Conservation (phyloP, 805 yeast species). For the Wickerhamomyces bisporus region DNA sequence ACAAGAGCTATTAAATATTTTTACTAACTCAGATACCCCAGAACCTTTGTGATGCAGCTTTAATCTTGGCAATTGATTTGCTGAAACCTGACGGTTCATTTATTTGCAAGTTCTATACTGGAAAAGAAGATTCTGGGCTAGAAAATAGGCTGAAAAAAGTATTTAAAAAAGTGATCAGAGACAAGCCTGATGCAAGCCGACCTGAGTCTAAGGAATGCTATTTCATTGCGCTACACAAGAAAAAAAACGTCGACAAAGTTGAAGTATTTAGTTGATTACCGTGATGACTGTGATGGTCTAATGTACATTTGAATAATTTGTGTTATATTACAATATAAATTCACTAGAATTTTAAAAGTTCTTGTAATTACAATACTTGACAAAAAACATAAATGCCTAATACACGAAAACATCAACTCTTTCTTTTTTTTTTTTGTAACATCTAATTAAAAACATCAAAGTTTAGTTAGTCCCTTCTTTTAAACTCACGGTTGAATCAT, state of each 20-base stretch:
- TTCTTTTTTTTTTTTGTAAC: neutral
- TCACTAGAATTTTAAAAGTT: no score
- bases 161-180: conserved; percentile 59
- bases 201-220: conserved; percentile 78
- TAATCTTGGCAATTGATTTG: conserved; percentile 68
- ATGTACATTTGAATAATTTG: no score
- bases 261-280: conserved; percentile 33
- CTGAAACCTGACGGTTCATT: conserved; percentile 65
- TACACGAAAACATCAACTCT: no score
- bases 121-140: conserved; percentile 67
- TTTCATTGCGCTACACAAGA: conserved; percentile 60
- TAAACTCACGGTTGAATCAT: no score
- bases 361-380: no score
- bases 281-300: no score
- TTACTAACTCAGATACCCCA: conserved; percentile 10
- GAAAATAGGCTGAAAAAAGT: conserved; percentile 51
- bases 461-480: no score
- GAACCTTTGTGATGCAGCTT: conserved; percentile 90
- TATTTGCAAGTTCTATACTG: conserved; percentile 82
- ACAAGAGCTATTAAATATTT: neutral
- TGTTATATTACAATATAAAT: neutral
- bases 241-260: conserved; percentile 35
- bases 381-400: no score
- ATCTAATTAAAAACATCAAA: no score
- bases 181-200: conserved; percentile 80